phyloP scores from a whole-genome alignment of 2,329 filamentous ascomycete species.

The Escovopsis weberi region DNA sequence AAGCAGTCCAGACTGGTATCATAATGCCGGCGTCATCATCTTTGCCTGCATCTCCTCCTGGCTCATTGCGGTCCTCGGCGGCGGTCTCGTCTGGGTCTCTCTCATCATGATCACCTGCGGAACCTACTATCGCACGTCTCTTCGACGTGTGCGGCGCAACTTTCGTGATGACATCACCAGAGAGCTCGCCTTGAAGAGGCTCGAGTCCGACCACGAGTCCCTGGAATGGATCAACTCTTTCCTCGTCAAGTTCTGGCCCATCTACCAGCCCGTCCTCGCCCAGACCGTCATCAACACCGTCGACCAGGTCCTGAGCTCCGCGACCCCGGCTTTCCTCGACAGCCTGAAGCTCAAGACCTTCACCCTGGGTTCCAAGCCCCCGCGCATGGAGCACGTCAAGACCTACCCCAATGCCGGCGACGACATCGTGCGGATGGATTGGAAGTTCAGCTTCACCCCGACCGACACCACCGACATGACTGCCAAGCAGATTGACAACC shows the following conservation, averaged over 20 bases:
- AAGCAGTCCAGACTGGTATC: conserved; percentile 64
- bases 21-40: conserved; percentile 86
- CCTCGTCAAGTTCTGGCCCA: conserved; percentile 97
- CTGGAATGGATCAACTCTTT: conserved; percentile 99
- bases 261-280: conserved; percentile 87
- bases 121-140: conserved; percentile 92
- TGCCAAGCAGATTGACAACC: conserved; percentile 75
- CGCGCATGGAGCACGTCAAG: conserved; percentile 93
- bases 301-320: conserved; percentile 86
- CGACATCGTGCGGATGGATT: conserved; percentile 96
- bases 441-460: conserved; percentile 98
- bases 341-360: conserved; percentile 90
- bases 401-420: conserved; percentile 93
- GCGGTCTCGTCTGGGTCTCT: conserved; percentile 84
- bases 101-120: conserved; percentile 83
- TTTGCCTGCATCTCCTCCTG: conserved; percentile 87
- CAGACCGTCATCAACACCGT: conserved; percentile 87
- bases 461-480: conserved; percentile 92
- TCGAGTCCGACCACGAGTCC: conserved; percentile 84
- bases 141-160: conserved; percentile 85
- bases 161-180: conserved; percentile 88
- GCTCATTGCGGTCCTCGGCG: conserved; percentile 78
- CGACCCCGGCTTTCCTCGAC: conserved; percentile 84
- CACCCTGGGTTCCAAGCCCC: conserved; percentile 85
- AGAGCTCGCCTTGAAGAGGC: conserved; percentile 70